These are phyloP conservation scores for Xylariomycetidae sp. DNA, from an alignment of 2,329 filamentous ascomycete species.

Conservation along the genomic window DNA sequence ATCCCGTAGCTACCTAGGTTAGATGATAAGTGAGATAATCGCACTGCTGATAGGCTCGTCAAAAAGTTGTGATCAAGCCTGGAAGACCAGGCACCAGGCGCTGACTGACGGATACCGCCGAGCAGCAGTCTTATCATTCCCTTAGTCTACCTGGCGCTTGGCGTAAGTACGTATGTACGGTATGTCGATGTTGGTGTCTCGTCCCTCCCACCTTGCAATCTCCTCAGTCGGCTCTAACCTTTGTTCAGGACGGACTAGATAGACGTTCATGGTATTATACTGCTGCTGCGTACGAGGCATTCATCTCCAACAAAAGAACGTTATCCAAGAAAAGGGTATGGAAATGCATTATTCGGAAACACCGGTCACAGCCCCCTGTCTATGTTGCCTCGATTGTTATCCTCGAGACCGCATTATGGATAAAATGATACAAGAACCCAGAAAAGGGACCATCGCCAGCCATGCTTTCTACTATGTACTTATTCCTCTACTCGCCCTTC, in stretches of 20 bases:
- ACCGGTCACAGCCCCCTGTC: slow-evolving; percentile 16
- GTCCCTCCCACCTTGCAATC: not conserved
- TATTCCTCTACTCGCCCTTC: slow-evolving; percentile 55
- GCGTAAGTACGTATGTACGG: no score
- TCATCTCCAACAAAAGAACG: not conserved
- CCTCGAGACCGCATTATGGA: slow-evolving; percentile 26
- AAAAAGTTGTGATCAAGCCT: not conserved
- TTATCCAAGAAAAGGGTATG: slow-evolving; percentile 5
- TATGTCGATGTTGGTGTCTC: not conserved
- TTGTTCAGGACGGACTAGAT: no score
- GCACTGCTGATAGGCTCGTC: not conserved
- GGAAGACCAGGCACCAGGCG: no score
- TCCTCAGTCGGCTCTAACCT: no score
- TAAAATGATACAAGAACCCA: slow-evolving; percentile 24
- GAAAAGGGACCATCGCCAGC: slow-evolving; percentile 13
- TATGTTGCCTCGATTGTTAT: slow-evolving; percentile 23
- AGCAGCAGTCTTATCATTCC: not conserved
- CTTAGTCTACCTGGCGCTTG: no score
- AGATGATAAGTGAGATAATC: not conserved
- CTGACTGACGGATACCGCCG: not conserved
- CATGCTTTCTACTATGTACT: slow-evolving; percentile 10
- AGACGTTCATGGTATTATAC: not conserved
- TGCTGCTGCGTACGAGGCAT: not conserved
- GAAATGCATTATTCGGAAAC: slow-evolving; percentile 20
- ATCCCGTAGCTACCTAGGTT: no score